A percentile compares a stretch with the other conserved stretches of the same genome.
phyloP scores from a whole-genome alignment of 1,139 yeast genomes.

The Candida tetrigidarum region DNA sequence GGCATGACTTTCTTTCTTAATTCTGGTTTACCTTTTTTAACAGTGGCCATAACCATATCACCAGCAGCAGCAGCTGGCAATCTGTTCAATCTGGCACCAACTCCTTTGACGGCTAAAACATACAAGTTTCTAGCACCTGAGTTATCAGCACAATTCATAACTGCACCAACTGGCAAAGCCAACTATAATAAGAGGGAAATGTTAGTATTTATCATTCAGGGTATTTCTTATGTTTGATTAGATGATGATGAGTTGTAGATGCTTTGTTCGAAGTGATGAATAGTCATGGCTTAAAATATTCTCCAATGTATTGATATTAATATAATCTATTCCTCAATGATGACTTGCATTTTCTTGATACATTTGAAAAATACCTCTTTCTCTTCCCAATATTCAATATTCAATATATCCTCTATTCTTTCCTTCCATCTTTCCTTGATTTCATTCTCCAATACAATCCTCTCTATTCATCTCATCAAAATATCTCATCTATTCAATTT shows the following conservation, averaged over 20 bases:
- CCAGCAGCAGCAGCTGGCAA: constrained; percentile 99
- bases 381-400: neutral
- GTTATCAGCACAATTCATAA: constrained; percentile 99
- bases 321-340: neutral
- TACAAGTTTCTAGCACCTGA: constrained; percentile 99
- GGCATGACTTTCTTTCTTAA: constrained; percentile 99
- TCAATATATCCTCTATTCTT: neutral
- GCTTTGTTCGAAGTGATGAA: neutral
- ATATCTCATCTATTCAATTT: neutral
- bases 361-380: neutral
- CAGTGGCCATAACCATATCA: constrained; percentile 99
- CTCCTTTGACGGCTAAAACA: constrained; percentile 98
- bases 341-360: neutral
- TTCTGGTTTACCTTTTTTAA: constrained; percentile 99
- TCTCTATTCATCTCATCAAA: neutral
- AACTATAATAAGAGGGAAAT: constrained; percentile 37
- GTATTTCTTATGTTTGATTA: neutral
- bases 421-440: neutral
- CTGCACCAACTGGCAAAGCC: constrained; percentile 99
- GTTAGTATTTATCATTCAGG: constrained; percentile 22
- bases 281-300: neutral
- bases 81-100: constrained; percentile 99
- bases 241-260: neutral
- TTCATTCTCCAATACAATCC: neutral
- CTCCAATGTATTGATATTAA: neutral